These are phyloP conservation scores for Fistulifera solaris DNA, from an alignment of 108 stramenopile genomes.

Conservation along the genomic window DNA sequence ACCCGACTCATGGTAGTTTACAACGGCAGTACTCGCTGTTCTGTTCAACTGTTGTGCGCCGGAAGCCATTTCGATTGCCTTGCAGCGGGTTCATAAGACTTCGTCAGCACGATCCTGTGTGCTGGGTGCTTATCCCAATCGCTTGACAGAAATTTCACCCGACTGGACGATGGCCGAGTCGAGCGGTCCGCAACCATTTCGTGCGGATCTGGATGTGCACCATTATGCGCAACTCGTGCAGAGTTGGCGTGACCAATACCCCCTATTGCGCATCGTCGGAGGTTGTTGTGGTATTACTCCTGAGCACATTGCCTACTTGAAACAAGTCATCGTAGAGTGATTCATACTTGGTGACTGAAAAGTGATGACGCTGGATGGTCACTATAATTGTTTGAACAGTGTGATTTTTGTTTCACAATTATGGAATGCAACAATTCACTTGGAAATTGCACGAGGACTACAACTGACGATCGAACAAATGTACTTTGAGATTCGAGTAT, in stretches of 20 bases:
- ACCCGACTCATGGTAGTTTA: not conserved
- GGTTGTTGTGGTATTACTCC: slow-evolving; percentile 87
- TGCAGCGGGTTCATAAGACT: slow-evolving; percentile 29
- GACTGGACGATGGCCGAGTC: slow-evolving; percentile 71
- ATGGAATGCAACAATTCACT: too few species aligned
- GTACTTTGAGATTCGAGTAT: too few species aligned
- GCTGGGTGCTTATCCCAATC: slow-evolving; percentile 78
- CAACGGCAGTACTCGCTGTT: slow-evolving; percentile 42
- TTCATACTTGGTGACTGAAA: too few species aligned
- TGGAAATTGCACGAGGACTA: too few species aligned
- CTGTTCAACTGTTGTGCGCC: slow-evolving; percentile 80
- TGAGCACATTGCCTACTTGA: slow-evolving; percentile 33
- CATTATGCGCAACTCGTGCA: slow-evolving; percentile 58
- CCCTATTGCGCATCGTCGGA: slow-evolving; percentile 46
- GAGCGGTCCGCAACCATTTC: slow-evolving; percentile 59
- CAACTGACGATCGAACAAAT: too few species aligned
- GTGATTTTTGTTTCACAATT: too few species aligned
- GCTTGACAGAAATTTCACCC: slow-evolving; percentile 54
- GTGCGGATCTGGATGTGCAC: slow-evolving; percentile 53
- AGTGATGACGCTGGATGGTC: too few species aligned
- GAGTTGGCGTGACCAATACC: slow-evolving; percentile 35
- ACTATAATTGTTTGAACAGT: too few species aligned
- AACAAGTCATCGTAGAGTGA: too few species aligned
- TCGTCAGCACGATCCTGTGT: slow-evolving; percentile 18
- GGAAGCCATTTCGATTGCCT: slow-evolving; percentile 61